phyloP scores from a whole-genome alignment of 345 rosid genomes.

The Firmiana major region DNA sequence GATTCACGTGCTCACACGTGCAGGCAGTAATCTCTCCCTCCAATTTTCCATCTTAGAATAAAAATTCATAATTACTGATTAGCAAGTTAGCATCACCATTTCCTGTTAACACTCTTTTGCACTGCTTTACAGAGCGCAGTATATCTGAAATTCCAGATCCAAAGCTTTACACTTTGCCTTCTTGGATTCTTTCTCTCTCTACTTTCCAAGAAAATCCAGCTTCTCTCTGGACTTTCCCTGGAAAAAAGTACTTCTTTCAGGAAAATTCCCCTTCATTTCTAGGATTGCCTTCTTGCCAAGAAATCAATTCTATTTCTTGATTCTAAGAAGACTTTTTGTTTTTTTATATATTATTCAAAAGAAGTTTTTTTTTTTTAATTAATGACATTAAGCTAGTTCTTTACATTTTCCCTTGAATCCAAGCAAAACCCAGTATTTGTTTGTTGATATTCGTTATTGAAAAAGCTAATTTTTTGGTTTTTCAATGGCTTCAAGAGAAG shows the following conservation, averaged over 20 bases:
- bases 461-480: neutral
- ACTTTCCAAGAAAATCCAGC: slow-evolving; percentile 13
- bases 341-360: no score
- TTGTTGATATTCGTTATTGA: neutral
- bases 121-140: neutral
- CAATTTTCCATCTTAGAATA: neutral
- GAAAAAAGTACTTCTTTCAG: slow-evolving; percentile 7
- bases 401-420: neutral
- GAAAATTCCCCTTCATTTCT: neutral
- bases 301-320: neutral
- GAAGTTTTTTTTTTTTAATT: neutral
- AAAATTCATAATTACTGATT: no score
- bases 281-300: neutral
- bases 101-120: neutral
- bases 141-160: slow-evolving; percentile 30
- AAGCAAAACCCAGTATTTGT: neutral
- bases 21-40: slow-evolving; percentile 5
- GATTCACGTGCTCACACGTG: slow-evolving; percentile 10
- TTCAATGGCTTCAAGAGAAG: slow-evolving; percentile 72
- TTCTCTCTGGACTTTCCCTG: slow-evolving; percentile 8
- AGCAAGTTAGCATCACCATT: neutral
- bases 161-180: slow-evolving; percentile 29
- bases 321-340: no score
- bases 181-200: slow-evolving; percentile 41
- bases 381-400: neutral